Conservation (phyloP, 1,139 yeast species). For the Taphrina sp. region DNA sequence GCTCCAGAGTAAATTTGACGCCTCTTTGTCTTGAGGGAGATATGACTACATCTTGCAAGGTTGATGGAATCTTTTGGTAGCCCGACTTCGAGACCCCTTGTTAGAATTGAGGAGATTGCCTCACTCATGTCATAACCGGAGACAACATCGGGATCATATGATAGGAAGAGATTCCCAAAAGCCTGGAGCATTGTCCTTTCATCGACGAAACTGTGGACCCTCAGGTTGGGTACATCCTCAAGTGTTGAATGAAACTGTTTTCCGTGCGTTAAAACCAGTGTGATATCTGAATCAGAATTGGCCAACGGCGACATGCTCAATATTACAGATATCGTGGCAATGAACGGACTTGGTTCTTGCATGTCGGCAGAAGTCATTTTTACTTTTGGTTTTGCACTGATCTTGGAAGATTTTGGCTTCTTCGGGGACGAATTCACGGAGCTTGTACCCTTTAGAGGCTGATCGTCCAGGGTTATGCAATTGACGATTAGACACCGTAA, state of each 20-base stretch:
- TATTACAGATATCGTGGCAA: conserved; percentile 4
- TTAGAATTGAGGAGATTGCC: conserved; percentile 25
- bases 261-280: conserved; percentile 18
- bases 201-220: conserved; percentile 1
- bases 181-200: conserved; percentile 17
- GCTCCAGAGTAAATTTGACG: conserved; percentile 28
- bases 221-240: neutral
- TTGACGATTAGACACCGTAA: conserved; percentile 14
- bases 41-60: conserved; percentile 15
- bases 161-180: conserved; percentile 11
- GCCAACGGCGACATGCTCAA: conserved; percentile 5
- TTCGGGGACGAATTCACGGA: conserved; percentile 13
- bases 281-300: neutral
- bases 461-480: conserved; percentile 5
- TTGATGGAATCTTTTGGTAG: conserved; percentile 16
- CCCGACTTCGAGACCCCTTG: conserved; percentile 20
- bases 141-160: conserved; percentile 30
- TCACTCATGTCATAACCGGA: conserved; percentile 28
- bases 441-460: neutral
- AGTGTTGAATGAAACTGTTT: neutral
- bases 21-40: conserved; percentile 25
- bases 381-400: neutral
- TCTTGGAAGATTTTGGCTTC: conserved; percentile 12
- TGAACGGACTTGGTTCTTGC: conserved; percentile 9
- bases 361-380: neutral